Base-by-base conservation (phyloP, 495 filamentous ascomycete genomes). In the Lasiosphaeria miniovina region DNA sequence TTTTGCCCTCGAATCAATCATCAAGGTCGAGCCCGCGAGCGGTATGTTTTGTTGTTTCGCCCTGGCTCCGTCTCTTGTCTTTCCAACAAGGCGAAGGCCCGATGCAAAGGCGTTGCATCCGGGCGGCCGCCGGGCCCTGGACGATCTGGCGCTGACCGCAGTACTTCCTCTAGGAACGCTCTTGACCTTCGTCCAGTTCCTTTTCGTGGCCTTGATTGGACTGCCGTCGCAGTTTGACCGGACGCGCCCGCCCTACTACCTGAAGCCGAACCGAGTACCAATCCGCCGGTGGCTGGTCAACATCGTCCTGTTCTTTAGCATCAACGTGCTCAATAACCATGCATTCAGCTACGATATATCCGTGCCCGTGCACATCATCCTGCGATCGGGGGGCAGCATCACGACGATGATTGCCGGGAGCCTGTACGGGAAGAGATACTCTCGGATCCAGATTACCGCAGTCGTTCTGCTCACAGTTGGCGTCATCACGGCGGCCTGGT, bases 301-400 rank as follows among this genome's bases (percentile, higher is more conserved):
- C 65, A 96, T 96, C n/a, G 74, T 86, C 3, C 84, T 96, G 57
- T 98, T 97, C 75, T 91, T 95, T 66, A 81, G 82, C 55, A 92
- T 97, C 68, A 97, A 96, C 64, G 80, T 97, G 49, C 76, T 98
- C 58, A 99, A 99, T 75, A 99, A 99, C 66, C 93, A 92, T 79
- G 94, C 94, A 6, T 98, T 99, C 70, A 92, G 90, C 59, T 98
- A 96, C 75, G 87, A 90, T 59, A 98, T 99, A 52, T 96, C 90
- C 5, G 93, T 99, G 0, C 94, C 94, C 31, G 85, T 99, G 49
- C 94, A 99, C 68, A 99, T 98, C 64, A 97, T 99, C 59, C 77
- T 99, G 6, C 88, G 94, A 17, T 96, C 92, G 45, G 96, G 92
- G 31, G 95, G 94, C 8, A 95, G 91, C 60, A 93, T 97, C 50